Evolutionary conservation across 805 yeast genomes (phyloP).

Genomic region (Wickerhamomyces tratensis): DNA sequence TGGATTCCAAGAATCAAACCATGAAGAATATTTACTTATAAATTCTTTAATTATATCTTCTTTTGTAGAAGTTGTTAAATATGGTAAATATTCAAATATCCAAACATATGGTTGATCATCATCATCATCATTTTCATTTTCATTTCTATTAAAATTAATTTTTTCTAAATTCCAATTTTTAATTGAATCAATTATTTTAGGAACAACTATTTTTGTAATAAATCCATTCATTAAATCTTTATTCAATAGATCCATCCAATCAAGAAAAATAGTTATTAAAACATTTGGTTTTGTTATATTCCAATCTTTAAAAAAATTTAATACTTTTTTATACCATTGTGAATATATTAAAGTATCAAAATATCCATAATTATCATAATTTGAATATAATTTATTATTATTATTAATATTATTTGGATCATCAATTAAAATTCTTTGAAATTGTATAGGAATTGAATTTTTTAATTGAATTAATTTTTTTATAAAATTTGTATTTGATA

Average conservation of each 20-base stretch:
- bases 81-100: slow-evolving; percentile 31
- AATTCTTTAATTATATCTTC: slow-evolving; percentile 14
- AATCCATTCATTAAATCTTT: slow-evolving; percentile 18
- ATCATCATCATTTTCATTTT: background rate
- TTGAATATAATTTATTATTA: no score
- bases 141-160: no score
- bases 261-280: slow-evolving; percentile 28
- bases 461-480: slow-evolving; percentile 22
- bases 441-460: slow-evolving; percentile 4
- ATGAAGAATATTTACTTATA: slow-evolving; percentile 10
- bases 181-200: slow-evolving; percentile 26
- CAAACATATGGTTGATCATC: slow-evolving; percentile 17
- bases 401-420: background rate
- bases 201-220: slow-evolving; percentile 22
- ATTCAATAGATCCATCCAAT: slow-evolving; percentile 31
- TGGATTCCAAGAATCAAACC: slow-evolving; percentile 13
- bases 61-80: slow-evolving; percentile 9
- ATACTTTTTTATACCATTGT: slow-evolving; percentile 26
- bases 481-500: slow-evolving; percentile 20
- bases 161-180: slow-evolving; percentile 22
- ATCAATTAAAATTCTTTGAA: background rate
- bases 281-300: slow-evolving; percentile 26
- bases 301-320: slow-evolving; percentile 26
- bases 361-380: background rate
- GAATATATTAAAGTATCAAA: slow-evolving; percentile 27